Evolutionary conservation across 208 protist genomes (phyloP), one percentile per base, ranked within the genome.

Genomic region (Trypanosoma grayi): DNA sequence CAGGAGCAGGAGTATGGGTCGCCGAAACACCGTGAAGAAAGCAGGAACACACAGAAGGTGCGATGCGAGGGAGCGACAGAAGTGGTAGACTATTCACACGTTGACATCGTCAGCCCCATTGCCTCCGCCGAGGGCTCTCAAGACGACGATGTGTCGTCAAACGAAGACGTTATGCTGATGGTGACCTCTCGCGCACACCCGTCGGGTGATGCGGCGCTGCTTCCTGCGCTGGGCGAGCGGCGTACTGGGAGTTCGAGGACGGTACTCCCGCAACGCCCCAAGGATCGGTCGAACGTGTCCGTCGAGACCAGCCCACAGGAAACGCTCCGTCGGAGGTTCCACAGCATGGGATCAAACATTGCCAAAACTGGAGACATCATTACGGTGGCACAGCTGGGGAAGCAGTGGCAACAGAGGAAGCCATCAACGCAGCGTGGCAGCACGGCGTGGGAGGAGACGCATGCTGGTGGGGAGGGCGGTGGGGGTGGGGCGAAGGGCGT

Each of bases 141-240:
- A 13, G 33, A 43, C 6, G 31, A 40, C n/a, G 33, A 56, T 4
- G n/a, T 56, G 31, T 56, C 50, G n/a, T 56, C n/a, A 0, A 41
- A 56, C 31, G 50, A 56, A 8, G 50, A 56, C 2, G 50, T 56
- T n/a, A 22, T 39, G 16, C 6, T 43, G 50, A 28, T 36, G 31
- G 33, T 43, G n/a, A 36, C 31, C 31, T 41, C 31, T 5, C 16
- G 33, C 43, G 31, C 27, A 33, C 50, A 56, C n/a, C n/a, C n/a
- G n/a, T n/a, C n/a, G n/a, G 45, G 24, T 33, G 22, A 31, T 1
- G 4, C 45, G 8, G 4, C 22, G 45, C 45, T 4, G 24, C 45
- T 51, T 16, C 45, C 45, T 16, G 2, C 30, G 18, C 18, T 6
- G 31, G 24, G 14, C 18, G 31, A 56, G 31, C 33, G 50, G n/a